Percentiles rank a stretch among this genome's conserved stretches.
Conservation (phyloP, 2,329 filamentous ascomycete species). For the Scortechinia acanthostroma region DNA sequence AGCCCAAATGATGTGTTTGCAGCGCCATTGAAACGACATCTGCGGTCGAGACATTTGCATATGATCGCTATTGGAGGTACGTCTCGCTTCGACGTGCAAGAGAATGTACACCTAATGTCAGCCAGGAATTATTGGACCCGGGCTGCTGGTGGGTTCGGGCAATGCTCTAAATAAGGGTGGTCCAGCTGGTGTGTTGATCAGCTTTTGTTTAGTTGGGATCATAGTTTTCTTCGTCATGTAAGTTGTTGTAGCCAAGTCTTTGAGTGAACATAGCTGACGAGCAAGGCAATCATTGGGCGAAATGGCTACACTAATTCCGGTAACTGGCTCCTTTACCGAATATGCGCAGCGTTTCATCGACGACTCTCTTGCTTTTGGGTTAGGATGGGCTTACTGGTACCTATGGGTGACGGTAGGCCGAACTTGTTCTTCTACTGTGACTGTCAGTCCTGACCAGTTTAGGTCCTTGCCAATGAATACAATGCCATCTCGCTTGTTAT, state of each 20-base stretch:
- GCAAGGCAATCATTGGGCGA: conserved; percentile 59
- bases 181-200: conserved; percentile 32
- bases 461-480: conserved; percentile 68
- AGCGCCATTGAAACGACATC: neutral
- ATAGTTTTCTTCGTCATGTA: conserved; percentile 33
- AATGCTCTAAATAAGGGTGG: conserved; percentile 28
- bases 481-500: conserved; percentile 69
- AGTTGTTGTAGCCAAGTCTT: too few relatives aligned
- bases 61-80: neutral
- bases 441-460: too few relatives aligned
- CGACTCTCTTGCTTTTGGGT: conserved; percentile 66
- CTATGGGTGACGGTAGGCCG: conserved; percentile 39
- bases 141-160: conserved; percentile 35
- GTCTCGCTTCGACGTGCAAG: too few relatives aligned
- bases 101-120: too few relatives aligned
- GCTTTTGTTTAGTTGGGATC: conserved; percentile 32
- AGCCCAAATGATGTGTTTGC: too few relatives aligned
- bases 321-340: conserved; percentile 69
- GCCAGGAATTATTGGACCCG: conserved; percentile 33
- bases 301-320: conserved; percentile 73
- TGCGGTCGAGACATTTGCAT: neutral
- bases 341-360: conserved; percentile 73
- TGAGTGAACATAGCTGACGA: too few relatives aligned
- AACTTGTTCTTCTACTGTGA: conserved; percentile 4
- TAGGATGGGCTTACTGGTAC: conserved; percentile 83